Evolutionary conservation across 768 basidiomycete genomes (phyloP).

Genomic region (Daedaleopsis nitida): DNA sequence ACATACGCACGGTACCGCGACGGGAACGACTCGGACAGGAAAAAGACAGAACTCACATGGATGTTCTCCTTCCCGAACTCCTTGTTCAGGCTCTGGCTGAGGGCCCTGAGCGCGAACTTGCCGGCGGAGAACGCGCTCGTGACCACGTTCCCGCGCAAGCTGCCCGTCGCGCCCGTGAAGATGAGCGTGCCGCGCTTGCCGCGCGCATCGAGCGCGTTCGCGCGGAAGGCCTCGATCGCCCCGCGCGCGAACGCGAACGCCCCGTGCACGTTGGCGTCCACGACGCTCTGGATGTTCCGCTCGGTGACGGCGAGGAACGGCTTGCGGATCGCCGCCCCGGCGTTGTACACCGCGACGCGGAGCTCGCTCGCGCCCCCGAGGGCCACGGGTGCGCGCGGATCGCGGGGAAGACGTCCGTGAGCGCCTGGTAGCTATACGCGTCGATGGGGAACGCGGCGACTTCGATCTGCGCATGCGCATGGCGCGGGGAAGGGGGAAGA

Average conservation of each 20-base stretch:
- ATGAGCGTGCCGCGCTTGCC: conserved; percentile 44
- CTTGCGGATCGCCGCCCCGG: conserved; percentile 38
- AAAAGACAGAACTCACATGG: conserved; percentile 32
- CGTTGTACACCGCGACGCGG: conserved; percentile 44
- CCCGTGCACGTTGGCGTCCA: conserved; percentile 37
- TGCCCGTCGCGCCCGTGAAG: conserved; percentile 48
- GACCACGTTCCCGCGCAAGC: conserved; percentile 39
- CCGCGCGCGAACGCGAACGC: conserved; percentile 43
- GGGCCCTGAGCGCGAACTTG: conserved; percentile 42
- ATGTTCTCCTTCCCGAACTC: conserved; percentile 49
- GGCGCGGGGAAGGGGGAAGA: no score
- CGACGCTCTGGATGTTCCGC: conserved; percentile 31
- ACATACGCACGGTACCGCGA: no score
- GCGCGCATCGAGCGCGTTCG: conserved; percentile 31
- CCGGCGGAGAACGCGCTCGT: conserved; percentile 44
- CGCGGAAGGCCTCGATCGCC: conserved; percentile 36
- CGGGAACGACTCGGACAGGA: no score
- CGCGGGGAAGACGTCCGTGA: conserved; percentile 35
- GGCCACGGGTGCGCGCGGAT: conserved; percentile 36
- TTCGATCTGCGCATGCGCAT: conserved; percentile 22
- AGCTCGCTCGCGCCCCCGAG: conserved; percentile 30
- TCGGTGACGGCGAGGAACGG: conserved; percentile 43
- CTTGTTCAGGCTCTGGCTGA: conserved; percentile 46
- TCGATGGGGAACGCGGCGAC: conserved; percentile 41
- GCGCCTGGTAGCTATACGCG: conserved; percentile 34